phyloP scores from a whole-genome alignment of 139 green algal genomes.

The Chlorella sp. region DNA sequence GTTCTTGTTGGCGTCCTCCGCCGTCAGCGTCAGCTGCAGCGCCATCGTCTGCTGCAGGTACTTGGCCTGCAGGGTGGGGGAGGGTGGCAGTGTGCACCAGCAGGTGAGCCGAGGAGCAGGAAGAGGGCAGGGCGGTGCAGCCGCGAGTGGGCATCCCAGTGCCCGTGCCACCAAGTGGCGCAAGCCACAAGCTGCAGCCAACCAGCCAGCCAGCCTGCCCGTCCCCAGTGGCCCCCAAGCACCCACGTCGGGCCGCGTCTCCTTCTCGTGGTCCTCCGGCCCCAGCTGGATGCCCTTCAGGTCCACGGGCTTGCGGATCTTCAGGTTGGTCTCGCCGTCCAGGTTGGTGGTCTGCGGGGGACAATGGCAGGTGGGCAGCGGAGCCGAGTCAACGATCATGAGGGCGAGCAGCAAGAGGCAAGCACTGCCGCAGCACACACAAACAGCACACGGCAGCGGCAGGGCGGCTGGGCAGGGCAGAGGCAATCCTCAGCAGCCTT shows the following conservation, averaged over 20 bases:
- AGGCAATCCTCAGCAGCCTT: too few species aligned
- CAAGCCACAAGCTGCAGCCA: too few species aligned
- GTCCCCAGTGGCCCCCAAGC: too few species aligned
- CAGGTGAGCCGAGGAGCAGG: too few species aligned
- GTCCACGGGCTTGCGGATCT: conserved; percentile 77
- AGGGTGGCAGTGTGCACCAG: neutral
- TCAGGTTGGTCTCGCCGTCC: conserved; percentile 96
- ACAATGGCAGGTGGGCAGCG: too few species aligned
- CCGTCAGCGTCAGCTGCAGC: conserved; percentile 57
- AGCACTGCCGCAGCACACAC: conserved; percentile 43
- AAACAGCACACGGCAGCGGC: conserved; percentile 53
- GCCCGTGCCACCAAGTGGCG: too few species aligned
- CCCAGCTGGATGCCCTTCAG: conserved; percentile 34
- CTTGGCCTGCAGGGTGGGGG: neutral
- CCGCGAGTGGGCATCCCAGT: too few species aligned
- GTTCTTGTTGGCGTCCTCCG: conserved; percentile 76
- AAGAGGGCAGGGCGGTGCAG: too few species aligned
- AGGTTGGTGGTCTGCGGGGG: conserved; percentile 76
- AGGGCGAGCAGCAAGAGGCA: conserved; percentile 17
- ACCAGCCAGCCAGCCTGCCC: too few species aligned
- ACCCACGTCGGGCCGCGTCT: too few species aligned
- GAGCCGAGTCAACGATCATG: conserved; percentile 17
- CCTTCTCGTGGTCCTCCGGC: neutral
- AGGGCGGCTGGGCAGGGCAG: too few species aligned
- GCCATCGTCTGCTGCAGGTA: neutral